Evolutionary conservation across 768 basidiomycete genomes (phyloP).

Genomic region (Strobilomyces dryophilus): DNA sequence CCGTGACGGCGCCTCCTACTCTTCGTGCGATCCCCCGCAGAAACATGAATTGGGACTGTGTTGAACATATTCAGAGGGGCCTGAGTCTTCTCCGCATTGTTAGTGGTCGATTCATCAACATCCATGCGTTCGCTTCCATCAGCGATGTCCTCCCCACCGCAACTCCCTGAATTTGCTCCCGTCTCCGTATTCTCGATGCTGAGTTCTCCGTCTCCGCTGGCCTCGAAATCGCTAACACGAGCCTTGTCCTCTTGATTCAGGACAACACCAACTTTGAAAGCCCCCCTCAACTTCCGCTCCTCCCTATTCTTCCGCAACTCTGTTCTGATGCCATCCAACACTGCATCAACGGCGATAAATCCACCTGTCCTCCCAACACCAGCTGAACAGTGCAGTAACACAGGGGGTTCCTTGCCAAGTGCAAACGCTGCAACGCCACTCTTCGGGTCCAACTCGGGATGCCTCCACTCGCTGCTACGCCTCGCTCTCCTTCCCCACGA

Average conservation of each 20-base stretch:
- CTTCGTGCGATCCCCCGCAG: constrained; percentile 28
- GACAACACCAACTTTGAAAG: neutral
- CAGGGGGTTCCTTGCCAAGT: constrained; percentile 45
- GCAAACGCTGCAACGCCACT: constrained; percentile 57
- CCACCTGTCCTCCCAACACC: constrained; percentile 95
- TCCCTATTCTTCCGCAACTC: constrained; percentile 46
- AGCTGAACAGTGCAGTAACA: constrained; percentile 87
- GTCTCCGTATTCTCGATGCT: constrained; percentile 9
- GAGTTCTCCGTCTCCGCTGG: constrained; percentile 3
- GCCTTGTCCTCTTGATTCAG: neutral
- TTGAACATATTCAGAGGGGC: constrained; percentile 10
- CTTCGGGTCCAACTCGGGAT: constrained; percentile 44
- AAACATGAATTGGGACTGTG: constrained; percentile 24
- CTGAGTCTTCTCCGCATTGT: neutral
- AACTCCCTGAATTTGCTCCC: constrained; percentile 1
- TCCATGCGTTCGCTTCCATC: constrained; percentile 19
- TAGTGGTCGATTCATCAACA: constrained; percentile 20
- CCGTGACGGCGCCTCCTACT: constrained; percentile 8
- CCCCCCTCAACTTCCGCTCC: constrained; percentile 6
- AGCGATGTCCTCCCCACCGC: neutral
- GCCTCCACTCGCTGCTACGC: constrained; percentile 25
- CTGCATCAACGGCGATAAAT: constrained; percentile 85
- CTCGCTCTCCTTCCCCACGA: constrained; percentile 3
- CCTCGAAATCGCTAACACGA: neutral
- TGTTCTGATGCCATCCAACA: constrained; percentile 68